These are phyloP conservation scores for Tremella fuciformis DNA, from an alignment of 768 basidiomycete genomes.

Conservation along the genomic window DNA sequence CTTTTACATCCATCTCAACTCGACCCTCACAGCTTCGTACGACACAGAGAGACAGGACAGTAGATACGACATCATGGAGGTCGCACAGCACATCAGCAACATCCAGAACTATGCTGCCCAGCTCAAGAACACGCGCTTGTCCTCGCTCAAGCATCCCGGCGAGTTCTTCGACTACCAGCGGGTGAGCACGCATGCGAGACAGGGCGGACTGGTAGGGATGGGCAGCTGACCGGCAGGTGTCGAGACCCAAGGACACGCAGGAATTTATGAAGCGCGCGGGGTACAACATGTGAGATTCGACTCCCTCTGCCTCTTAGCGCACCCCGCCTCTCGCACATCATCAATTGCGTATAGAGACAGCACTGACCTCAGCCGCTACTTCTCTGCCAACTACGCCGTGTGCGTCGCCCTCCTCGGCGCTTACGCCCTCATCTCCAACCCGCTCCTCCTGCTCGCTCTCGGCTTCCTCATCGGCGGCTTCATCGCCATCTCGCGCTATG, in stretches of 20 bases:
- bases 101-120: conserved; percentile 36
- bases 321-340: background rate
- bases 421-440: conserved; percentile 74
- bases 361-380: conserved; percentile 34
- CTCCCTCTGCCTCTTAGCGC: background rate
- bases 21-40: no score
- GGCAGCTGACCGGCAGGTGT: conserved; percentile 13
- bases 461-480: conserved; percentile 90
- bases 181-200: background rate
- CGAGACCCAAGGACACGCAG: conserved; percentile 36
- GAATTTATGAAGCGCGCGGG: conserved; percentile 44
- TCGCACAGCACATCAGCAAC: conserved; percentile 31
- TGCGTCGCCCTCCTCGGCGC: conserved; percentile 85
- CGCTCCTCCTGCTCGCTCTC: conserved; percentile 75
- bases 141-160: conserved; percentile 35
- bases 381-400: conserved; percentile 81
- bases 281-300: conserved; percentile 42
- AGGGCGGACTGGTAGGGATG: background rate
- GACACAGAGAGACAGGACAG: background rate
- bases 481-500: conserved; percentile 79
- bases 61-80: conserved; percentile 28
- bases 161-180: conserved; percentile 46
- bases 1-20: no score
- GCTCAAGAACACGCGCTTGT: conserved; percentile 33
- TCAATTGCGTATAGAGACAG: background rate